Base-by-base conservation (phyloP, 805 yeast genomes). In the Metschnikowia noctiluminum region DNA sequence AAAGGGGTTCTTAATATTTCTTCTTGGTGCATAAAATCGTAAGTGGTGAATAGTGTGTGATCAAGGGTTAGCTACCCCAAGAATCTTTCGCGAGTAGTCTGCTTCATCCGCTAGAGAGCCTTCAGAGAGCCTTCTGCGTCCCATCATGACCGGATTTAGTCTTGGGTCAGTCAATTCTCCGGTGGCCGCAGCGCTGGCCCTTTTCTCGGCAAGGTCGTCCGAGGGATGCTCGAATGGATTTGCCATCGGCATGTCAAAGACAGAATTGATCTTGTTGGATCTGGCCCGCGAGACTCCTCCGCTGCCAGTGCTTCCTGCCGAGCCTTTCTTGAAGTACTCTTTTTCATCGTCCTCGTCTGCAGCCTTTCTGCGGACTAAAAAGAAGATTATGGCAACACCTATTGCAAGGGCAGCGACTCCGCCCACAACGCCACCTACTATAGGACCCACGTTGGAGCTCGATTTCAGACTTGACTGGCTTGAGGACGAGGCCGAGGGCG, bases 91-190 rank as follows among this genome's bases (percentile, higher is more conserved):
- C 43, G 87, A 77, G 67, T 85, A 87, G 64, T 88, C 94, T 4
- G 88, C 81, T 53, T 87, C 95, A 64, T 89, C 95, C 10, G 95
- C 91, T 46, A 91, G 72, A 2, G 92, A 83, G 5, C 96, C 96
- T 59, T 87, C 92, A 59, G 90, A 82, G 52, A 88, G 75, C 55
- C 96, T 74, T 61, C 96, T 81, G 62, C 91, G 81, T 35, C 95
- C 96, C 65, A 87, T 71, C 85, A 87, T 82, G 39, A 81, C 78
- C 1, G 90, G 89, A 63, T 85, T 84, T 53, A 85, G 68, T 49
- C 90, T 73, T 42, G 86, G 89, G 64, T 81, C 91, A 16, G 56
- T 46, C 30, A 56, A 50, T 49, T 62, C 48, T 45, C 62, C 50
- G 26, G 46, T 35, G 36, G 55, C 39, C 2, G 56, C 51, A 37